Evolutionary conservation across 768 basidiomycete genomes (phyloP), one percentile per base, ranked within the genome.

Genomic region (Macrocybe gigantea): DNA sequence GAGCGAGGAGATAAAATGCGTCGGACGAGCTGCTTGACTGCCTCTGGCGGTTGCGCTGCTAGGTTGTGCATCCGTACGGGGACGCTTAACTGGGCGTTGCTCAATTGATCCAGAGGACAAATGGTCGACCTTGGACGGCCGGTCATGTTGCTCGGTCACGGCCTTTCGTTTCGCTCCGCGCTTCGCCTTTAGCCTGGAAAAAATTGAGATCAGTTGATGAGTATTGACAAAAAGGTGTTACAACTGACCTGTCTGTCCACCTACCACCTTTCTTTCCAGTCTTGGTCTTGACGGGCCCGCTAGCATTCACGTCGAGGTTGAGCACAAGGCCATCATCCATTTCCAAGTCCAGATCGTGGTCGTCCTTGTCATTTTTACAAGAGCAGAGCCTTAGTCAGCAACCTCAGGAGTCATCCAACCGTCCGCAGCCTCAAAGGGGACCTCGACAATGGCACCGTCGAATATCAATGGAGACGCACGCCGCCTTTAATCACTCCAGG

Each of bases 1-100:
- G 6, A 95, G 73, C 7, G 92, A 93, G 0, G 93, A 96, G 52
- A 95, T 90, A 50, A 93, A 68, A 55, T 88, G 85, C 2, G 74
- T 71, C 49, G 69, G 60, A 38, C 66, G 63, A 40, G 53, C 51
- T 41, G 49, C 55, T 39, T 50, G 58, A 41, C 58, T 57, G 31
- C 52, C 42, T 45, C 53, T 55, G 49, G 48, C 52, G 36, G 52
- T 49, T 50, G 38, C 10, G 49, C 33, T 51, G 33, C 41, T 33
- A 32, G 53, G 15, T 31, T 43, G 42, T 36, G 22, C 4, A 22
- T 52, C 57, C 53, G 54, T 56, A 49, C 65, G 63, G 29, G 55
- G 49, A 50, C 76, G 73, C 61, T 87, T 87, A 10, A 59, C 49
- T 3, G 77, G 77, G 13, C 69, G 74, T 38, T 56, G 43, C 12